Base-by-base conservation (phyloP, 179 eudicot genomes). In the Monotropa hypopitys region DNA sequence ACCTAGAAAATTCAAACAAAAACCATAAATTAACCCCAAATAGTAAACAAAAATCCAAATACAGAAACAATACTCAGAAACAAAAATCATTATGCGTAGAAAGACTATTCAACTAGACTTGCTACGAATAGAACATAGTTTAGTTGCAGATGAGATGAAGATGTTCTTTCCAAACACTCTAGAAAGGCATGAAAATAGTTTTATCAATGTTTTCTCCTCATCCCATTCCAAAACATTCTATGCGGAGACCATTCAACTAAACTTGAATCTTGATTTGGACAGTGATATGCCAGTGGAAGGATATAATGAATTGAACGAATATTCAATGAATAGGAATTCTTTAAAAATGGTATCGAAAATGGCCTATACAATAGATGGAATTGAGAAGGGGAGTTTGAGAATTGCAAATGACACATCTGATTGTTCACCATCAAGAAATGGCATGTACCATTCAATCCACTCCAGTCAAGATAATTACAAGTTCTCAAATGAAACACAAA, bases 161-260 rank as follows among this genome's bases (percentile, higher is more conserved):
- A 69, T 78, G 10, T 89, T 89, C 80, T 89, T 86, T 71, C 42
- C 79, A 13, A 88, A 82, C 77, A 86, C 90, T 63, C 82, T 85
- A 66, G 77, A 79, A 71, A 83, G 84, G 77, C 88, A 88, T 78
- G 86, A 78, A 35, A 76, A 53, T 59, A 76, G 74, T n/a, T 72
- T 76, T 47, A 49, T 78, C 45, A 79, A 56, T 7, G 54, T 80
- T 30, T 65, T 81, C 62, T 62, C 78, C 28, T 49, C 80, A 47
- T 83, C 82, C 59, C 80, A 69, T 59, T 79, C 78, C 45, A 73
- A 38, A 54, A 73, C 76, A 28, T 49, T 73, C 13, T 66, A 81
- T 20, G 83, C 86, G 72, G 87, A 81, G 76, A 76, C 73, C 35
- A 54, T 87, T 77, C 79, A 49, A 72, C 49, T 66, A 26, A 73